A percentile compares a stretch with the other conserved stretches of the same genome.
Evolutionary conservation across 345 rosid species (phyloP).

Genomic region (Populus simonii): DNA sequence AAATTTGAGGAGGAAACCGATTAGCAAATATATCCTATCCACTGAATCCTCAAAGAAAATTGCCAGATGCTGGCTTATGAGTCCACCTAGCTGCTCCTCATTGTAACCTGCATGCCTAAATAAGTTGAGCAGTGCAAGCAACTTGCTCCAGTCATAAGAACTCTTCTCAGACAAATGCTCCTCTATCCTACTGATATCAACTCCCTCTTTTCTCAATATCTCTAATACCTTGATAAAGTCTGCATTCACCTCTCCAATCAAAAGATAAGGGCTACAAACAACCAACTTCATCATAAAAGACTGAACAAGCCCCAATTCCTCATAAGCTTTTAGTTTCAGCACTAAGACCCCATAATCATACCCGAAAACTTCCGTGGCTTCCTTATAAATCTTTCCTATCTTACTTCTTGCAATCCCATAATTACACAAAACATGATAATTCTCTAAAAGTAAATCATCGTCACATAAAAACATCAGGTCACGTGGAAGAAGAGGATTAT

Average conservation of each 20-base stretch:
- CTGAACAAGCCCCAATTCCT: conserved; percentile 54
- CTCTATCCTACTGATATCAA: conserved; percentile 51
- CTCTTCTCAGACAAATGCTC: conserved; percentile 33
- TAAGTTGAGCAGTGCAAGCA: conserved; percentile 40
- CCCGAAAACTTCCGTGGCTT: conserved; percentile 50
- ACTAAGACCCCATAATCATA: conserved; percentile 47
- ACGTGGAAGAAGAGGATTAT: conserved; percentile 40
- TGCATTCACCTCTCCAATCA: conserved; percentile 46
- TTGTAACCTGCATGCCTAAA: conserved; percentile 36
- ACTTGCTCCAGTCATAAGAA: conserved; percentile 55
- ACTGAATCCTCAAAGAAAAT: conserved; percentile 60
- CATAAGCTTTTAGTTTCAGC: conserved; percentile 51
- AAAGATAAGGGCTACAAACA: conserved; percentile 47
- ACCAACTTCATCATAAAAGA: conserved; percentile 42
- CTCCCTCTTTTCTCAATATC: conserved; percentile 40
- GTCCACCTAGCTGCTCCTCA: conserved; percentile 39
- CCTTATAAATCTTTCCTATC: conserved; percentile 58
- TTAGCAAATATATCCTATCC: conserved; percentile 32
- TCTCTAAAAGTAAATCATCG: conserved; percentile 52
- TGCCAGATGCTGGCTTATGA: conserved; percentile 51
- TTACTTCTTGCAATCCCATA: conserved; percentile 55
- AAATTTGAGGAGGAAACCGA: conserved; percentile 53
- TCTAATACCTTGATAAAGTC: conserved; percentile 49
- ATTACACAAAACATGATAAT: conserved; percentile 56
- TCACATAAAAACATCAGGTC: conserved; percentile 60